Conservation (phyloP, 2,329 filamentous ascomycete species). For the Tolypocladium sp. region DNA sequence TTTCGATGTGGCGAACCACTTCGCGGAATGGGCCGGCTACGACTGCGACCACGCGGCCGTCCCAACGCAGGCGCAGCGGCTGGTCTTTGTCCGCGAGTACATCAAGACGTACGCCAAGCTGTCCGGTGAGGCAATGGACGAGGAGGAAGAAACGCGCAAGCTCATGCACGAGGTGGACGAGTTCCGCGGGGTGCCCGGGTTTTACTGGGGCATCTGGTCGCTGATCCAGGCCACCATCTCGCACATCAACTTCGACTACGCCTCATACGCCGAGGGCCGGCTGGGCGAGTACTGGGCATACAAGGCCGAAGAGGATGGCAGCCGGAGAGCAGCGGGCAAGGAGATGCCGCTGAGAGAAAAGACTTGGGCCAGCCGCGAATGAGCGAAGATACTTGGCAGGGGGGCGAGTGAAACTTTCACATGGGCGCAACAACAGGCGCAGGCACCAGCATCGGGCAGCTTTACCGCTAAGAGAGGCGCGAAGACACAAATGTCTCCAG, state of each 20-base stretch:
- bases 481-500: neutral
- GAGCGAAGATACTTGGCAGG: neutral
- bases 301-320: constrained; percentile 65
- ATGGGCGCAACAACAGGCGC: neutral
- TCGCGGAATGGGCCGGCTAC: constrained; percentile 96
- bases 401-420: neutral
- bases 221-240: constrained; percentile 91
- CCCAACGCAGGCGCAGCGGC: constrained; percentile 67
- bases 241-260: constrained; percentile 95
- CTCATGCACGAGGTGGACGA: constrained; percentile 75
- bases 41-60: constrained; percentile 84
- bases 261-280: constrained; percentile 76
- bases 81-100: constrained; percentile 77
- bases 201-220: constrained; percentile 91
- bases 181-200: constrained; percentile 82
- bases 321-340: constrained; percentile 38
- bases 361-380: constrained; percentile 54
- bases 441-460: neutral
- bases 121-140: constrained; percentile 32
- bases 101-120: constrained; percentile 61
- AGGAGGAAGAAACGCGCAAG: constrained; percentile 55
- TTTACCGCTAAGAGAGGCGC: neutral
- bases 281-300: constrained; percentile 90
- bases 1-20: constrained; percentile 96
- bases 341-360: constrained; percentile 67